Base-by-base conservation (phyloP, 2,329 filamentous ascomycete genomes). In the Plenodomus biglobosus region DNA sequence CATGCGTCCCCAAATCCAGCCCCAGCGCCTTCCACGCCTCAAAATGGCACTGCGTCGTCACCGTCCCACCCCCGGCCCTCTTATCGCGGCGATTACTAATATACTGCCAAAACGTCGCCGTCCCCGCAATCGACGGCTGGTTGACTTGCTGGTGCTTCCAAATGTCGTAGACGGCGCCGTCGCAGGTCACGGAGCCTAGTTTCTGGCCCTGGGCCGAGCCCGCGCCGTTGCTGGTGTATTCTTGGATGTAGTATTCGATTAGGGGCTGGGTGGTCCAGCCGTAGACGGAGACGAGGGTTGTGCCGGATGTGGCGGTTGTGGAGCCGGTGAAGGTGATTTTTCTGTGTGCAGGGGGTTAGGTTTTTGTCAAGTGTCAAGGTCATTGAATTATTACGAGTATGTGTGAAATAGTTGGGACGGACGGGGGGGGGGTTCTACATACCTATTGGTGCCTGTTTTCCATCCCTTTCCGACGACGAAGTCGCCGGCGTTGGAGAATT, bases 251-350 rank as follows among this genome's bases (percentile, higher is more conserved):
- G 78, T 74, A 79, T 73, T 69, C 81, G 78, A 66, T 43, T 10
- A 65, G 48, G 8, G 78, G 78, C 61, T 73, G 75, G 2, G 64
- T 73, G 3, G 77, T 79, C 79, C 81, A 84, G 24, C 80, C 80
- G 56, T 84, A 84, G 34, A 83, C 66, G 21, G 64, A 61, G 32
- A 68, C 61, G 20, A 65, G 58, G 19, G 65, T 63, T 1, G 64
- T 66, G 34, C 65, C 65, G 3, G 59, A 40, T 1, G 27, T 46
- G 18, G 62, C 54, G 21, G 38, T 41, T 6, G 64, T 67, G 32
- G 61, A 61, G 20, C 65, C 64, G n/a, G 46, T 22, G 48, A 66
- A 67, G 38, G 53, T 67, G 55, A 67, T 62, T 5, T 60, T 62
- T 35, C 63, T 60, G 32, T 34, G 8, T 2, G 16, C n/a, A n/a